These are phyloP conservation scores for Paramecium caudatum DNA, from an alignment of 73 alveolate species.

Conservation along the genomic window DNA sequence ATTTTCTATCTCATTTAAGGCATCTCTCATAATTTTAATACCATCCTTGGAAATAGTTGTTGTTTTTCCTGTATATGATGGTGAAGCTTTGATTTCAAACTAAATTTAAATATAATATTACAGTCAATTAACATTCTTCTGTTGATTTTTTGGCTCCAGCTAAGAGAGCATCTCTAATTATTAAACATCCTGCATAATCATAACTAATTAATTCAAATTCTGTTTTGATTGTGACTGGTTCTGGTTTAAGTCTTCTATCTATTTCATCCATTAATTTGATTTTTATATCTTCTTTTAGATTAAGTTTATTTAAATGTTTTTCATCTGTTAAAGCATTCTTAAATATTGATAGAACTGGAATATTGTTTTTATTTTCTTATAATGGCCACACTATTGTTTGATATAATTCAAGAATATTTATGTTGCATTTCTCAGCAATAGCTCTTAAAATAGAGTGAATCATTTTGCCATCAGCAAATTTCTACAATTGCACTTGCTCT, in stretches of 20 bases:
- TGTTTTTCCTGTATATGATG: conserved; percentile 88
- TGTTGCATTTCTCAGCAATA: conserved; percentile 76
- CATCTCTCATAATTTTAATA: conserved; percentile 84
- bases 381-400: conserved; percentile 91
- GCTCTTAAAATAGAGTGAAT: conserved; percentile 92
- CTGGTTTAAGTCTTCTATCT: conserved; percentile 88
- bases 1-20: conserved; percentile 86
- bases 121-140: conserved; percentile 47
- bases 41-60: conserved; percentile 91
- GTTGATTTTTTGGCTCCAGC: conserved; percentile 81
- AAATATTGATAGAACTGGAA: conserved; percentile 90
- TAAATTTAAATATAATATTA: conserved; percentile 38
- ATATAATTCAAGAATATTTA: conserved; percentile 81
- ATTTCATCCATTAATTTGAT: conserved; percentile 85
- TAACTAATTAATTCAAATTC: conserved; percentile 91
- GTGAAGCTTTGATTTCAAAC: conserved; percentile 93
- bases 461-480: conserved; percentile 84
- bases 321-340: conserved; percentile 77
- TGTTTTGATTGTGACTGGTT: conserved; percentile 90
- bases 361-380: conserved; percentile 83
- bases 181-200: conserved; percentile 92
- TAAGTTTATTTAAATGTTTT: conserved; percentile 66
- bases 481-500: conserved; percentile 66
- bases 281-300: conserved; percentile 80
- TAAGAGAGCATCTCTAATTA: conserved; percentile 87